phyloP scores from a whole-genome alignment of 495 filamentous ascomycete species.

The Corynascus novoguineensis region DNA sequence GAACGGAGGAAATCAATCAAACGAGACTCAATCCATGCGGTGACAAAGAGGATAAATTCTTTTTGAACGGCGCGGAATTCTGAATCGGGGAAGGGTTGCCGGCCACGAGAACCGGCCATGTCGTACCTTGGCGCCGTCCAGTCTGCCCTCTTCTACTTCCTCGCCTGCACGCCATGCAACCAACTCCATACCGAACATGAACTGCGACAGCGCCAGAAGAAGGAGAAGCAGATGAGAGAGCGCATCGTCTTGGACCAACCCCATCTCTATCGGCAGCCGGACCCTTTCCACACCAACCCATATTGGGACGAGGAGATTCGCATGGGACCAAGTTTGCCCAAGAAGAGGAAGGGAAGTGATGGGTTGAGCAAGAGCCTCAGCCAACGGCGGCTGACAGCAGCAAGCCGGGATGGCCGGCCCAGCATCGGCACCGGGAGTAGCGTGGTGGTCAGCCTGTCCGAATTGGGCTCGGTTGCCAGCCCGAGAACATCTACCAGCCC shows the following conservation, averaged over 20 bases:
- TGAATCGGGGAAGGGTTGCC: background rate
- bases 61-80: background rate
- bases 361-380: constrained; percentile 44
- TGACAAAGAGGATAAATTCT: background rate
- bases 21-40: background rate
- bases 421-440: constrained; percentile 32
- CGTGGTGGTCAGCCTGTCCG: constrained; percentile 20
- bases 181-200: constrained; percentile 57
- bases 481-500: constrained; percentile 12
- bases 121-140: constrained; percentile 55
- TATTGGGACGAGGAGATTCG: constrained; percentile 82
- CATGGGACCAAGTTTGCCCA: constrained; percentile 68
- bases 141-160: constrained; percentile 82
- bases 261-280: constrained; percentile 68
- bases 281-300: constrained; percentile 75
- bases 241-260: constrained; percentile 60
- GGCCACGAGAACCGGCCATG: constrained; percentile 34
- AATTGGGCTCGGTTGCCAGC: constrained; percentile 25
- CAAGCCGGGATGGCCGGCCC: constrained; percentile 32
- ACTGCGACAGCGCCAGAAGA: constrained; percentile 59
- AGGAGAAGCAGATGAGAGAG: constrained; percentile 54
- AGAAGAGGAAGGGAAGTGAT: constrained; percentile 49
- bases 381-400: constrained; percentile 44
- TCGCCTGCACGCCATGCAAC: constrained; percentile 75
- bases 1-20: background rate